Percentiles rank a stretch among this genome's conserved stretches.
Conservation (phyloP, 2,329 filamentous ascomycete genomes). For the Fusarium euwallaceae region DNA sequence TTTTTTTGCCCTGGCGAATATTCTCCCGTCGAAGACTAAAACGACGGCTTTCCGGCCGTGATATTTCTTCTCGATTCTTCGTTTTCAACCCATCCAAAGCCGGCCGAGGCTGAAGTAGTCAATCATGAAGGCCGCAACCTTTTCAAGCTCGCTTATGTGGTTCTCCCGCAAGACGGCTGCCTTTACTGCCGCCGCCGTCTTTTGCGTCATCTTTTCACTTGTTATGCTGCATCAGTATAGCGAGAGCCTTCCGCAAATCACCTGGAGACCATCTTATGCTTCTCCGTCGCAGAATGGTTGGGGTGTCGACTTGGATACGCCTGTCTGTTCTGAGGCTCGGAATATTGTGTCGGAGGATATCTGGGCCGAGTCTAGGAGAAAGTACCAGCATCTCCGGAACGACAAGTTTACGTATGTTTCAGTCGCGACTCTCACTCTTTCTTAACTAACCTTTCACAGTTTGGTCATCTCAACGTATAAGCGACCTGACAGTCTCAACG, state of each 20-base stretch:
- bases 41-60: background rate
- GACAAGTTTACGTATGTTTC: constrained; percentile 50
- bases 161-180: background rate
- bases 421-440: background rate
- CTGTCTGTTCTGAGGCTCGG: background rate
- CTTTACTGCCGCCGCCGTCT: background rate
- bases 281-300: background rate
- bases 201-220: background rate
- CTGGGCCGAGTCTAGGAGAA: constrained; percentile 27
- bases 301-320: background rate
- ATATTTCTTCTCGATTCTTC: background rate
- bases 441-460: constrained; percentile 27
- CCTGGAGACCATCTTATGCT: background rate
- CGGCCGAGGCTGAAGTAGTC: background rate
- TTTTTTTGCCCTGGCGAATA: background rate
- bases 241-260: background rate
- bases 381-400: constrained; percentile 39
- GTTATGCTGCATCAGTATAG: background rate
- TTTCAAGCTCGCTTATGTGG: background rate
- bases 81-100: background rate
- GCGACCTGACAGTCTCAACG: constrained; percentile 49
- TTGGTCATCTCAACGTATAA: constrained; percentile 52
- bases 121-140: background rate
- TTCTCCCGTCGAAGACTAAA: background rate
- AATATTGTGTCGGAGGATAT: background rate